Evolutionary conservation across 257 asterid genomes (phyloP).

Genomic region (Rehmannia glutinosa): DNA sequence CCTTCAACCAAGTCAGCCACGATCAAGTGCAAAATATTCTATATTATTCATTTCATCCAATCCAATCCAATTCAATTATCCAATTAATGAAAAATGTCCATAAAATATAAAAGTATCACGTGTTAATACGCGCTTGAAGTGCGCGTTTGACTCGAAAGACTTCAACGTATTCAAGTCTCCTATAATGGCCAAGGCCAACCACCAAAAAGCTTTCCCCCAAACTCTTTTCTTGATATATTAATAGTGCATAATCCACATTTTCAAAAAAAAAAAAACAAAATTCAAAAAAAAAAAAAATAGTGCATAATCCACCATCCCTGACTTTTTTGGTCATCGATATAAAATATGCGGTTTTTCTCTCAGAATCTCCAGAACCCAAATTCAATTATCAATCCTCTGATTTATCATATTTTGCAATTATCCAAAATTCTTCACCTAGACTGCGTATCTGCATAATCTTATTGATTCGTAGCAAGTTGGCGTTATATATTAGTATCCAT

Average conservation of each 20-base stretch:
- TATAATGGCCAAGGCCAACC: conserved; percentile 12
- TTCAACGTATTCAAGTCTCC: background rate
- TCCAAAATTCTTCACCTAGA: background rate
- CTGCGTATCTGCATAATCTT: background rate
- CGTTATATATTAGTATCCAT: conserved; percentile 20
- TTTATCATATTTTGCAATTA: background rate
- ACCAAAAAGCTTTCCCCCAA: conserved; percentile 24
- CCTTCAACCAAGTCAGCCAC: no score
- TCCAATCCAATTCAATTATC: no score
- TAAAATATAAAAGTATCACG: no score
- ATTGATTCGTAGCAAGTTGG: no score
- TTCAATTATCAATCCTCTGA: conserved; percentile 8
- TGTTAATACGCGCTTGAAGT: conserved; percentile 12
- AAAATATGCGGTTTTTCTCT: background rate
- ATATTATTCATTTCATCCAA: no score
- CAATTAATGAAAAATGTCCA: background rate
- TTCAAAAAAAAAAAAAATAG: no score
- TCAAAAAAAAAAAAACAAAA: no score
- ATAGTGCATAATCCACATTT: conserved; percentile 13
- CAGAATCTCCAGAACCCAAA: conserved; percentile 19
- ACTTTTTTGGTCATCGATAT: background rate
- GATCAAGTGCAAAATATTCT: no score
- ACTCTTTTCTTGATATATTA: background rate
- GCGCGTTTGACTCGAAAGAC: background rate
- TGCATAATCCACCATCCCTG: conserved; percentile 22